Evolutionary conservation across 495 filamentous ascomycete species (phyloP), one percentile per base, ranked within the genome.

Genomic region (Aspergillus saccharolyticus): DNA sequence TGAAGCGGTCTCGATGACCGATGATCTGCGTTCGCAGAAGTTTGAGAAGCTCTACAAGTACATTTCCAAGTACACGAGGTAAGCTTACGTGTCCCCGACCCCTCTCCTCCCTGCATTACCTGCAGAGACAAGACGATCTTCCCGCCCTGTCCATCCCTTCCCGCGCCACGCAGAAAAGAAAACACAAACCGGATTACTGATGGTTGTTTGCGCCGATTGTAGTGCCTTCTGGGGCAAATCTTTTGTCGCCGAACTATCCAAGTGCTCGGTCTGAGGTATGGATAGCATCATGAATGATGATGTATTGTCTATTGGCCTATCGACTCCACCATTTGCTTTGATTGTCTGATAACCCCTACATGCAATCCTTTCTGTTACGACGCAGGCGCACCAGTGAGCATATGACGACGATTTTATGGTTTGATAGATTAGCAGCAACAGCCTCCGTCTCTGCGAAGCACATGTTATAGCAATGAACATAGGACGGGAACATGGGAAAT

Each of bases 191-290:
- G 14, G 33, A 39, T 39, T 8, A 39, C 33, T 39, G 10, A 39
- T 12, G 2, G 15, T 49, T 12, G 50, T 61, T 70, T 60, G 54
- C 21, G 4, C 7, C 7, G 6, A 20, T 42, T n/a, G 14, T 10
- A 95, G 90, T 73, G 89, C 92, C 7, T 97, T 95, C 85, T 98
- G 93, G 93, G 94, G 93, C n/a, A 81, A 93, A 66, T 90, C 86
- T 52, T 97, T 98, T 61, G 91, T 97, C 46, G 82, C 78, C 21
- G 93, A 97, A 72, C 76, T 98, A 24, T 53, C 51, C 51, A 53
- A 43, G 30, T 42, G 19, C 21, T 24, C 19, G 7, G 8, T 19
- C 10, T 5, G 4, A 39, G 10, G 2, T 12, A 5, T 12, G 33
- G 33, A 39, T n/a, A 2, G 33, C 33, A 6, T 39, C 33, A 2